phyloP scores from a whole-genome alignment of 208 protist genomes.

The Tritrichomonas musculus region DNA sequence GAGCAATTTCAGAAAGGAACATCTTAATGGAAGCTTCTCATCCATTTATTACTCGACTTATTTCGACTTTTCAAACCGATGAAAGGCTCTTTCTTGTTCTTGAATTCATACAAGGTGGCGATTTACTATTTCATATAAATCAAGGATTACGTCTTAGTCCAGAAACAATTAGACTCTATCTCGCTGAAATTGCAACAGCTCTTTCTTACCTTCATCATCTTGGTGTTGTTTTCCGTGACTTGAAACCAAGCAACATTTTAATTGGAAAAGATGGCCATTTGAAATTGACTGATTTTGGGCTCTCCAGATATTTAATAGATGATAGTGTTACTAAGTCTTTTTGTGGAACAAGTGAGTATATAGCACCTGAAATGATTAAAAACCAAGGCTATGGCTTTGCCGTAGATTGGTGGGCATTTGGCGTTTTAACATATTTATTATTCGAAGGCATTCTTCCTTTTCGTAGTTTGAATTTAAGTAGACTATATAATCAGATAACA shows the following conservation, averaged over 20 bases:
- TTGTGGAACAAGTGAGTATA: neutral
- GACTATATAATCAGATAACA: no score
- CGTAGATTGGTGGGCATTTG: neutral
- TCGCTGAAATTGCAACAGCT: neutral
- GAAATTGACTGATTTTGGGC: no score
- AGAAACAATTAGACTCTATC: neutral
- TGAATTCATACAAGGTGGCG: conserved; percentile 59
- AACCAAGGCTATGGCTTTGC: neutral
- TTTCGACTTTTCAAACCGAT: conserved; percentile 58
- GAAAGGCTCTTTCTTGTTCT: conserved; percentile 59
- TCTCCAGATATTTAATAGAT: no score
- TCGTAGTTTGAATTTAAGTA: no score
- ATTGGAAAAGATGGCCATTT: neutral
- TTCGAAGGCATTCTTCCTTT: neutral
- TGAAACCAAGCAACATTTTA: neutral
- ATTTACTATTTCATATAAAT: conserved; percentile 64
- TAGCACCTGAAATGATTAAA: conserved; percentile 20
- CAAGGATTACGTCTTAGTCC: neutral
- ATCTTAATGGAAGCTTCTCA: conserved; percentile 54
- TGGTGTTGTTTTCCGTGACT: neutral
- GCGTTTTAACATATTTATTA: neutral
- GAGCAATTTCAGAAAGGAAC: conserved; percentile 57
- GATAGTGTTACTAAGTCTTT: neutral
- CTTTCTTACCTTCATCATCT: neutral
- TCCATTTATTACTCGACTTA: conserved; percentile 58